These are phyloP conservation scores for Pichia sp. DNA, from an alignment of 1,139 yeast species.

Conservation along the genomic window DNA sequence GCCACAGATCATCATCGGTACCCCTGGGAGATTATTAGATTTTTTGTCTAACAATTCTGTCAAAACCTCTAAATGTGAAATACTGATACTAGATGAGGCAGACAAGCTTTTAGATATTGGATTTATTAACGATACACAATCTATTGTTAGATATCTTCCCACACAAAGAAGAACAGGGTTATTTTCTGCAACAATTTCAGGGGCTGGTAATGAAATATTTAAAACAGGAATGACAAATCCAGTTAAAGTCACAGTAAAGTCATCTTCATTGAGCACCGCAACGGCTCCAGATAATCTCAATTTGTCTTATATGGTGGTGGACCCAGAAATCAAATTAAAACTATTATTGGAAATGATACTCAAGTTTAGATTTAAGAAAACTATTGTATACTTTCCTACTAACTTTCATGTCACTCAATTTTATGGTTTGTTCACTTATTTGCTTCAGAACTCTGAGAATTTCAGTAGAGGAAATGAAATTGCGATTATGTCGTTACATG, in stretches of 20 bases:
- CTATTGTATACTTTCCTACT: constrained; percentile 88
- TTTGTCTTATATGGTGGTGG: constrained; percentile 53
- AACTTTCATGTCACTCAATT: constrained; percentile 76
- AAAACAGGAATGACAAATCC: constrained; percentile 86
- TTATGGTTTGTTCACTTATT: constrained; percentile 45
- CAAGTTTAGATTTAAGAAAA: constrained; percentile 55
- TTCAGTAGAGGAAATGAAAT: constrained; percentile 24
- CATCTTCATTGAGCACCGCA: constrained; percentile 33
- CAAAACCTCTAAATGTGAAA: constrained; percentile 56
- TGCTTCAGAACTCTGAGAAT: constrained; percentile 22
- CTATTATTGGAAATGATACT: constrained; percentile 47
- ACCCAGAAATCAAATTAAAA: constrained; percentile 56
- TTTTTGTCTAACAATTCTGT: constrained; percentile 49
- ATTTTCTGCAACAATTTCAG: constrained; percentile 83
- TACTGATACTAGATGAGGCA: constrained; percentile 85
- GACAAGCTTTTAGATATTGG: constrained; percentile 79
- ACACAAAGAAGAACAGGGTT: constrained; percentile 90
- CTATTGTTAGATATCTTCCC: constrained; percentile 62
- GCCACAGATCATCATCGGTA: constrained; percentile 78
- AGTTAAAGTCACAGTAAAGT: constrained; percentile 69
- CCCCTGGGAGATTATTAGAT: constrained; percentile 87
- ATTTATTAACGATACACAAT: constrained; percentile 61
- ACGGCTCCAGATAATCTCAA: constrained; percentile 57
- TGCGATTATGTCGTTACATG: constrained; percentile 67
- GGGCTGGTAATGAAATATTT: constrained; percentile 65